phyloP scores from a whole-genome alignment of 2,329 filamentous ascomycete genomes.

The Penicillium sp. region DNA sequence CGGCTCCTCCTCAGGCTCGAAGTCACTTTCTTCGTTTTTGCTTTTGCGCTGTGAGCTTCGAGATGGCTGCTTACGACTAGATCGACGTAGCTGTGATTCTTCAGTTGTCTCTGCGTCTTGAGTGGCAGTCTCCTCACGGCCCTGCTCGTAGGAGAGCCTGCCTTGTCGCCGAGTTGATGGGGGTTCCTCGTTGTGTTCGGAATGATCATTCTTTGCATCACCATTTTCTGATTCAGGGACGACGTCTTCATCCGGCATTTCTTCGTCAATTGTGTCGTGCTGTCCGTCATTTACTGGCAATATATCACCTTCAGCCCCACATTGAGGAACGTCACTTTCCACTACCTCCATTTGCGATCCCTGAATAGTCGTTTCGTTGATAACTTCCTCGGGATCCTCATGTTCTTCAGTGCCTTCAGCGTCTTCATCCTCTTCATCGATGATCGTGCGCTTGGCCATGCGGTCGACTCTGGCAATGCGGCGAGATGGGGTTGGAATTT shows the following conservation, averaged over 20 bases:
- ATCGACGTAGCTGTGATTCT: slow-evolving; percentile 35
- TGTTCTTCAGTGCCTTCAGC: slow-evolving; percentile 25
- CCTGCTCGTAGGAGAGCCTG: slow-evolving; percentile 25
- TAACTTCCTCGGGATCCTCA: slow-evolving; percentile 28
- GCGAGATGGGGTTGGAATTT: slow-evolving; percentile 18
- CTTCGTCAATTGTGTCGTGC: slow-evolving; percentile 32
- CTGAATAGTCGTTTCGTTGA: slow-evolving; percentile 43
- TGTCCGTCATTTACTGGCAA: slow-evolving; percentile 18
- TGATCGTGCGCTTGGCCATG: slow-evolving; percentile 40
- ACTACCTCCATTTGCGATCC: slow-evolving; percentile 43
- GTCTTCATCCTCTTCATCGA: slow-evolving; percentile 29
- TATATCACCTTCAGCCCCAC: slow-evolving; percentile 33
- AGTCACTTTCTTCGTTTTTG: slow-evolving; percentile 60
- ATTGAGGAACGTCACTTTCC: slow-evolving; percentile 40
- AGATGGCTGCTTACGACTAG: slow-evolving; percentile 40
- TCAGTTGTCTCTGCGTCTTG: slow-evolving; percentile 34
- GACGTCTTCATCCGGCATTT: slow-evolving; percentile 38
- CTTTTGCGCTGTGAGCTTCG: slow-evolving; percentile 47
- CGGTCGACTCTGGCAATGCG: slow-evolving; percentile 36
- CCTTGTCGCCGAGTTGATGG: slow-evolving; percentile 50
- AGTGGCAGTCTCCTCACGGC: slow-evolving; percentile 27
- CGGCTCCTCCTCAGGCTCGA: slow-evolving; percentile 59
- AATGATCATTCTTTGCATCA: slow-evolving; percentile 32
- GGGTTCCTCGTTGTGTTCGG: slow-evolving; percentile 54
- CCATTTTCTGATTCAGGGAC: slow-evolving; percentile 45